These are phyloP conservation scores for Colletotrichum tofieldiae DNA, from an alignment of 2,329 filamentous ascomycete species.

Conservation along the genomic window DNA sequence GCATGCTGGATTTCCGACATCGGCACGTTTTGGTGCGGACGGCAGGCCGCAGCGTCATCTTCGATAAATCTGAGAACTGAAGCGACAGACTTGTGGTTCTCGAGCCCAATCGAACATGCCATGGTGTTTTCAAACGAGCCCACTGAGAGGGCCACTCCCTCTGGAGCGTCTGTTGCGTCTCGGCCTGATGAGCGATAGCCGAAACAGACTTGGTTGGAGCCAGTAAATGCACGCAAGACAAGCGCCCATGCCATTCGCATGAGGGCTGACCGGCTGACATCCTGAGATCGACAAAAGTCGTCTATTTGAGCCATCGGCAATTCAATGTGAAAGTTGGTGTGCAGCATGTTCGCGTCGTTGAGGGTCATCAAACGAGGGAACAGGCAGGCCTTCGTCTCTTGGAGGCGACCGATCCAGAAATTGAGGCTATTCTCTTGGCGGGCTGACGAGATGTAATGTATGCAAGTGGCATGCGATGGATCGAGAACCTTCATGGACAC, in stretches of 20 bases:
- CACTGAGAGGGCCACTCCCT: conserved; percentile 59
- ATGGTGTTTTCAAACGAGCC: conserved; percentile 63
- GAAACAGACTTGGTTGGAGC: conserved; percentile 68
- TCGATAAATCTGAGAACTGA: conserved; percentile 53
- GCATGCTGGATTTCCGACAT: conserved; percentile 64
- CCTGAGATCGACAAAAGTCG: conserved; percentile 58
- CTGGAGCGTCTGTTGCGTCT: conserved; percentile 58
- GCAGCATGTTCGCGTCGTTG: conserved; percentile 49
- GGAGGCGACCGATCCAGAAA: conserved; percentile 63
- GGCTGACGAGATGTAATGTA: conserved; percentile 54
- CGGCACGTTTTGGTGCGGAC: conserved; percentile 62
- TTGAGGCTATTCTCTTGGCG: conserved; percentile 56
- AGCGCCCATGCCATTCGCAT: conserved; percentile 74
- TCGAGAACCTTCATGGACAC: conserved; percentile 52
- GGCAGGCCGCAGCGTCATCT: conserved; percentile 49
- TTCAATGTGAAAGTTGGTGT: conserved; percentile 58
- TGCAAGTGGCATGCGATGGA: conserved; percentile 57
- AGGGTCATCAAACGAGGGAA: conserved; percentile 59
- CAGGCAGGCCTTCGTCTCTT: conserved; percentile 57
- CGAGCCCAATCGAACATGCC: conserved; percentile 54
- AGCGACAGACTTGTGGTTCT: conserved; percentile 51
- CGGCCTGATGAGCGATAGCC: conserved; percentile 65
- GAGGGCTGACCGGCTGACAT: conserved; percentile 64
- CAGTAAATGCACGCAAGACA: conserved; percentile 69
- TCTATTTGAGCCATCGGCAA: conserved; percentile 59